These are phyloP conservation scores for Prunus mira DNA, from an alignment of 306 rosid species.

Conservation along the genomic window DNA sequence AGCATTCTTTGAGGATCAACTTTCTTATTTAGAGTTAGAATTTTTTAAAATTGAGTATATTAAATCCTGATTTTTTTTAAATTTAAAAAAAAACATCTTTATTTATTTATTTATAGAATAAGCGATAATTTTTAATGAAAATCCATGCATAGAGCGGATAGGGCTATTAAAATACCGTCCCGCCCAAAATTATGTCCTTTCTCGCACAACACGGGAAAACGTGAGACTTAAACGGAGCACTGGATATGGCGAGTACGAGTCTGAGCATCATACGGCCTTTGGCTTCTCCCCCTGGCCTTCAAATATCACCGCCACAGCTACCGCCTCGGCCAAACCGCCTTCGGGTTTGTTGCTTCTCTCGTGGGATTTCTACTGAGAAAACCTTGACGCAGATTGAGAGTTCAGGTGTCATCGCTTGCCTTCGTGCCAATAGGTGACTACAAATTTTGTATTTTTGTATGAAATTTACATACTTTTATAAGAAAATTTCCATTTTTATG, in stretches of 20 bases:
- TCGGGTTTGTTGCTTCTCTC: slow-evolving; percentile 40
- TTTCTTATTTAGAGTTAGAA: neutral
- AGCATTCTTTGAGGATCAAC: neutral
- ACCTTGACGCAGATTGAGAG: slow-evolving; percentile 47
- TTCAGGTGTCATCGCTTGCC: slow-evolving; percentile 92
- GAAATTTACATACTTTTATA: neutral
- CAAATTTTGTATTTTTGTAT: neutral
- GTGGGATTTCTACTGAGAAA: slow-evolving; percentile 22
- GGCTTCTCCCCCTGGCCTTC: slow-evolving; percentile 4
- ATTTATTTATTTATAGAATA: too few species aligned
- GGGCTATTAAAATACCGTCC: neutral
- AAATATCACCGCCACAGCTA: slow-evolving; percentile 12
- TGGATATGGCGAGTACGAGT: slow-evolving; percentile 2
- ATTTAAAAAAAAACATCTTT: too few species aligned
- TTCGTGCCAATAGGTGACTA: slow-evolving; percentile 67
- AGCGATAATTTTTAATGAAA: too few species aligned
- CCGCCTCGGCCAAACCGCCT: slow-evolving; percentile 7
- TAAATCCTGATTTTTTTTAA: neutral
- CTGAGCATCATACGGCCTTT: slow-evolving; percentile 23
- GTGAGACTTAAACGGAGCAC: too few species aligned
- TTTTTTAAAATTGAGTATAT: neutral
- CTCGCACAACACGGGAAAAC: too few species aligned
- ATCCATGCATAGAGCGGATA: too few species aligned
- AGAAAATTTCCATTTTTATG: neutral
- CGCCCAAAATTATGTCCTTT: neutral